Conservation (phyloP, 176 grass and related monocot species). For the Microstegium vimineum region DNA sequence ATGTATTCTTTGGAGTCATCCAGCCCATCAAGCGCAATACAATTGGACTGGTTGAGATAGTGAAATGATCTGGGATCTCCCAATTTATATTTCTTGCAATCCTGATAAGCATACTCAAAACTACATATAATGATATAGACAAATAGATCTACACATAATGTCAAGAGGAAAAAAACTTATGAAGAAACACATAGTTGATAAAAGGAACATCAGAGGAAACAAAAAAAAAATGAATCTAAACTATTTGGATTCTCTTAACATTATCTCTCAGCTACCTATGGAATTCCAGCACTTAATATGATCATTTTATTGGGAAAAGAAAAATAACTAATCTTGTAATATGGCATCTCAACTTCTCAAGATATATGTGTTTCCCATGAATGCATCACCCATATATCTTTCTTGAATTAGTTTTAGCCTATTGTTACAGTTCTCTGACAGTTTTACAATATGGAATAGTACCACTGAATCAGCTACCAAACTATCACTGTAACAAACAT, state of each 20-base stretch:
- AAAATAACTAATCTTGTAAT: slow-evolving; percentile 3
- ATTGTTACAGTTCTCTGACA: background rate
- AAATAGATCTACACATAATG: background rate
- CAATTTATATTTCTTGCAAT: slow-evolving; percentile 70
- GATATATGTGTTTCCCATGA: slow-evolving; percentile 2
- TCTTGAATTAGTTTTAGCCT: background rate
- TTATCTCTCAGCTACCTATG: background rate
- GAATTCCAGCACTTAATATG: background rate
- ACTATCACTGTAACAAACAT: background rate
- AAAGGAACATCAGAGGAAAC: background rate
- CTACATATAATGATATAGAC: slow-evolving; percentile 3
- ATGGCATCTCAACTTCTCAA: background rate
- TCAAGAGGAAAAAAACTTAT: background rate
- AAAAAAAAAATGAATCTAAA: background rate
- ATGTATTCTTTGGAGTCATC: slow-evolving; percentile 84
- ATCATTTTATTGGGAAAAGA: background rate
- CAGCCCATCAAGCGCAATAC: slow-evolving; percentile 73
- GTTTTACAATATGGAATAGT: slow-evolving; percentile 12
- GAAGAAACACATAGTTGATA: background rate
- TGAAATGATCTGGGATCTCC: slow-evolving; percentile 72
- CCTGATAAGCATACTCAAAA: slow-evolving; percentile 39
- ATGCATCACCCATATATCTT: background rate
- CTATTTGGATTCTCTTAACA: background rate
- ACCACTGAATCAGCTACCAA: background rate
- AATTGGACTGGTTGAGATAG: slow-evolving; percentile 96